These are phyloP conservation scores for Fusarium agapanthi DNA, from an alignment of 2,329 filamentous ascomycete species.

Conservation along the genomic window DNA sequence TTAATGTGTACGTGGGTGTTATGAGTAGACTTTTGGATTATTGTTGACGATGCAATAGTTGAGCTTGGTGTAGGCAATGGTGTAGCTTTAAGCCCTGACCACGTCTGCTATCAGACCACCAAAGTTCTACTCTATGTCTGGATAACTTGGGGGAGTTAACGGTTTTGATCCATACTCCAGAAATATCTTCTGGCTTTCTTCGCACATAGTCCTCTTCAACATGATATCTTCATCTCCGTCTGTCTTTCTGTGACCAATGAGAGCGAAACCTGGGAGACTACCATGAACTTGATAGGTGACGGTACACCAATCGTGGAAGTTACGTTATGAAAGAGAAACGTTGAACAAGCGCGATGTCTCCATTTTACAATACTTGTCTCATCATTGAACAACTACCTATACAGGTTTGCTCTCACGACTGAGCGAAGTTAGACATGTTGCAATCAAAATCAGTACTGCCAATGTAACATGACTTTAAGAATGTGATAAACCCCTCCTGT, in stretches of 20 bases:
- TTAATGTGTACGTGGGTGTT: slow-evolving; percentile 30
- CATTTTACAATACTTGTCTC: not conserved
- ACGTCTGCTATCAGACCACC: slow-evolving; percentile 7
- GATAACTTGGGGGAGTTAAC: slow-evolving; percentile 7
- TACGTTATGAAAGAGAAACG: not conserved
- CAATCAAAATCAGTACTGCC: not conserved
- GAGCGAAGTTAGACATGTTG: not conserved
- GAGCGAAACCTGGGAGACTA: too few species aligned
- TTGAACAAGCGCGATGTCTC: not conserved
- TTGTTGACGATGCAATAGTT: slow-evolving; percentile 12
- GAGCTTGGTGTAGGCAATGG: not conserved
- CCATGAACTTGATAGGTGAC: not conserved
- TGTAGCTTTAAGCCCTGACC: not conserved
- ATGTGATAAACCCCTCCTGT: not conserved
- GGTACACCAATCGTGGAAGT: not conserved
- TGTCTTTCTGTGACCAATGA: not conserved
- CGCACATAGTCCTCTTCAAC: slow-evolving; percentile 37
- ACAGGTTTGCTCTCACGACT: not conserved
- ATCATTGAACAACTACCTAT: not conserved
- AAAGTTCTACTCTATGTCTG: not conserved
- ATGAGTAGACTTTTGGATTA: slow-evolving; percentile 12
- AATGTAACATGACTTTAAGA: not conserved
- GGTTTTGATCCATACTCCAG: slow-evolving; percentile 15
- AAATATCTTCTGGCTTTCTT: slow-evolving; percentile 13
- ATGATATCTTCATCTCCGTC: slow-evolving; percentile 20